These are phyloP conservation scores for Boletus subparvulus DNA, from an alignment of 768 basidiomycete genomes.

Conservation along the genomic window DNA sequence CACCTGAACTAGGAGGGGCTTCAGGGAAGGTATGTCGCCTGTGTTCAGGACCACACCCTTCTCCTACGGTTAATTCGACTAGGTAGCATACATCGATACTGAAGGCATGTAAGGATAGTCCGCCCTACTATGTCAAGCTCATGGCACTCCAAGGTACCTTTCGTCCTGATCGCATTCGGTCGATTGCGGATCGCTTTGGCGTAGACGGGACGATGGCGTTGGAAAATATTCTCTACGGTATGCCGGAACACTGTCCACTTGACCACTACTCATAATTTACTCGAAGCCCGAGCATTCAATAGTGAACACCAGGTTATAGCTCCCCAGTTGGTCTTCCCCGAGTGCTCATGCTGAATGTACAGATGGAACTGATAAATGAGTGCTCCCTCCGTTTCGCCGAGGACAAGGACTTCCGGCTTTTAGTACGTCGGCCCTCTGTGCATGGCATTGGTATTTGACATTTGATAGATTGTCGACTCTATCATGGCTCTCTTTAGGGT, in stretches of 20 bases:
- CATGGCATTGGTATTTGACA: conserved; percentile 6
- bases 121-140: conserved; percentile 18
- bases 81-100: conserved; percentile 93
- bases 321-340: background rate
- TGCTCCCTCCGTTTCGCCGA: conserved; percentile 87
- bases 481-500: conserved; percentile 97
- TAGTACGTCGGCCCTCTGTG: conserved; percentile 42
- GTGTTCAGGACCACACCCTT: conserved; percentile 3
- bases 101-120: conserved; percentile 49
- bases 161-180: conserved; percentile 87
- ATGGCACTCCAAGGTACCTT: conserved; percentile 68
- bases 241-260: background rate
- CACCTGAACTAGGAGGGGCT: conserved; percentile 86
- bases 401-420: conserved; percentile 77
- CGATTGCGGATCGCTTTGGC: conserved; percentile 91
- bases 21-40: conserved; percentile 66
- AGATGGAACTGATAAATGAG: conserved; percentile 93
- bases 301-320: conserved; percentile 82
- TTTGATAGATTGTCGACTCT: conserved; percentile 81
- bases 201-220: conserved; percentile 86
- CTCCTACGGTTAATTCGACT: background rate
- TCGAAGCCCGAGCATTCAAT: conserved; percentile 80
- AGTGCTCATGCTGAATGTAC: conserved; percentile 6
- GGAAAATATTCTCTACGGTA: conserved; percentile 91
- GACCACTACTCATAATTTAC: conserved; percentile 6